Percentiles rank a stretch among this genome's conserved stretches.
Evolutionary conservation across 257 asterid species (phyloP).

Genomic region (Fraxinus anomala): DNA sequence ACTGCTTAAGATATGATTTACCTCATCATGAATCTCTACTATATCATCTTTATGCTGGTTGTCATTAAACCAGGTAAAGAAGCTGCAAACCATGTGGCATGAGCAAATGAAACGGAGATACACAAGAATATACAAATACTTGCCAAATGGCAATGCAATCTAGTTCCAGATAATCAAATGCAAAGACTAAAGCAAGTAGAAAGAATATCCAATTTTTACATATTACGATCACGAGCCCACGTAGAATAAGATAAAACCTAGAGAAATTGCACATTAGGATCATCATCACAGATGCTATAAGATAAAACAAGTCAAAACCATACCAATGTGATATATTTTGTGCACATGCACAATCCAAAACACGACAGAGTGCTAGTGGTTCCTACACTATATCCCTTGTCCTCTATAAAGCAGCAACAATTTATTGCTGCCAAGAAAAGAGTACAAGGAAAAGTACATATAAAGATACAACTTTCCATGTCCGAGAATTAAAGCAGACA

Average conservation of each 20-base stretch:
- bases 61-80: conserved; percentile 49
- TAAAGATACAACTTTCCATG: not conserved
- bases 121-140: not conserved
- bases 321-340: not conserved
- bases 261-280: not conserved
- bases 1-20: conserved; percentile 5
- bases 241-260: not conserved
- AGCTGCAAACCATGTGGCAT: conserved; percentile 35
- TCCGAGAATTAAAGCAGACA: not conserved
- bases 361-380: not conserved
- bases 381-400: not conserved
- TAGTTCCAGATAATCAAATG: not conserved
- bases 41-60: conserved; percentile 31
- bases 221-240: not conserved
- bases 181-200: not conserved
- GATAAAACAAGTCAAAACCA: not conserved
- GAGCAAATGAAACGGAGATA: conserved; percentile 14
- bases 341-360: not conserved
- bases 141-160: not conserved
- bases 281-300: not conserved
- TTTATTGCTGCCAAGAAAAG: not conserved
- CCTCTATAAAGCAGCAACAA: not conserved
- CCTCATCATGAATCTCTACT: conserved; percentile 42
- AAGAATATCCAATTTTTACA: not conserved
- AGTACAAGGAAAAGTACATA: not conserved